Percentiles rank a stretch among this genome's conserved stretches.
These are phyloP conservation scores for Candida khao-thaluensis DNA, from an alignment of 805 yeast genomes.

Conservation along the genomic window DNA sequence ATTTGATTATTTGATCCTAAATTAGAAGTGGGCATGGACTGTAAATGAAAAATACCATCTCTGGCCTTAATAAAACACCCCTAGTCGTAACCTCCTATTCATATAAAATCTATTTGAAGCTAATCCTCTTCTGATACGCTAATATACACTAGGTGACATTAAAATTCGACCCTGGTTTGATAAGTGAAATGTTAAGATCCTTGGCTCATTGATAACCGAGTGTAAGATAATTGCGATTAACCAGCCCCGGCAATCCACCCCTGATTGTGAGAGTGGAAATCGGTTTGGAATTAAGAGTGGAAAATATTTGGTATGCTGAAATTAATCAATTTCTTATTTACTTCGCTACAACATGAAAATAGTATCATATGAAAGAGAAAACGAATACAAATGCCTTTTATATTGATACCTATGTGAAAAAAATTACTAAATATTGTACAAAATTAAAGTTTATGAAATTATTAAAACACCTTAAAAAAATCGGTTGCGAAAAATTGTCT, in stretches of 20 bases:
- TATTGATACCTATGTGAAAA: constrained; percentile 10
- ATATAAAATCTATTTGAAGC: no score
- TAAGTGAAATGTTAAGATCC: not conserved
- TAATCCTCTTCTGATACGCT: no score
- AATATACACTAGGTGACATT: not conserved
- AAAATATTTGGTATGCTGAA: constrained; percentile 1
- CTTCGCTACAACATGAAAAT: not conserved
- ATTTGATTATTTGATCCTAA: no score
- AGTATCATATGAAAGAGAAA: constrained; percentile 1
- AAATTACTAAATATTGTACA: constrained; percentile 4
- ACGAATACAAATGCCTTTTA: constrained; percentile 3
- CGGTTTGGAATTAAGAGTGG: constrained; percentile 1
- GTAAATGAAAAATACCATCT: no score
- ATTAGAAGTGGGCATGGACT: no score
- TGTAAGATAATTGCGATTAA: constrained; percentile 5
- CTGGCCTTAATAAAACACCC: no score
- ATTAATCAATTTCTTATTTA: constrained; percentile 1
- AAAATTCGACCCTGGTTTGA: constrained; percentile 6
- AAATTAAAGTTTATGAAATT: constrained; percentile 3
- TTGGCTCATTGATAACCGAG: not conserved
- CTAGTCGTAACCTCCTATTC: no score
- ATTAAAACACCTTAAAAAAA: constrained; percentile 1
- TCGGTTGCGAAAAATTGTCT: constrained; percentile 4
- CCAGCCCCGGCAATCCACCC: constrained; percentile 4
- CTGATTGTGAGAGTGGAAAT: constrained; percentile 5